Percentiles rank a stretch among this genome's conserved stretches.
phyloP scores from a whole-genome alignment of 2,329 filamentous ascomycete genomes.

The Rhinocladiella mackenziei region DNA sequence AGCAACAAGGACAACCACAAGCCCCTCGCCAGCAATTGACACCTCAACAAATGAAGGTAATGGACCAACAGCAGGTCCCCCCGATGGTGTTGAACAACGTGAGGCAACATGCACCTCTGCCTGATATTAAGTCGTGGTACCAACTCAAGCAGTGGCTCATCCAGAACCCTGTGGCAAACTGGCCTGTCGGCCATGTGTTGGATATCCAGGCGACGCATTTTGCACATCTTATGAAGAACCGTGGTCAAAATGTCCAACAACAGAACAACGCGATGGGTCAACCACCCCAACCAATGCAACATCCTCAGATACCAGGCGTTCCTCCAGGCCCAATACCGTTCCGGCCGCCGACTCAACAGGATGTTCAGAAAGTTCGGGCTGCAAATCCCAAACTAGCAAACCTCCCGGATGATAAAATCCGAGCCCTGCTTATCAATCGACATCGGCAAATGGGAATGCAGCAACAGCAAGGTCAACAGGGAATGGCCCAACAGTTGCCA shows the following conservation, averaged over 20 bases:
- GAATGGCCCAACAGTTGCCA: slow-evolving; percentile 16
- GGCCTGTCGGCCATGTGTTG: slow-evolving; percentile 18
- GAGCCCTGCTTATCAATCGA: slow-evolving; percentile 20
- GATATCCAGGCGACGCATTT: slow-evolving; percentile 27
- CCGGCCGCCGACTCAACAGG: slow-evolving; percentile 13
- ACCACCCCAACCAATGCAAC: slow-evolving; percentile 14
- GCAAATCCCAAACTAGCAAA: slow-evolving; percentile 21
- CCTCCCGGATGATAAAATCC: slow-evolving; percentile 23
- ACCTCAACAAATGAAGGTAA: slow-evolving; percentile 25
- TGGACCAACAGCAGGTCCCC: slow-evolving; percentile 26
- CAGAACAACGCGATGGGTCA: slow-evolving; percentile 14
- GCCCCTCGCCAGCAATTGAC: slow-evolving; percentile 18
- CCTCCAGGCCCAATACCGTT: slow-evolving; percentile 14
- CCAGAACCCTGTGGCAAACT: slow-evolving; percentile 21
- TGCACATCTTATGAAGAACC: slow-evolving; percentile 22
- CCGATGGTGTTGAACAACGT: slow-evolving; percentile 18
- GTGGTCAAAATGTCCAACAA: slow-evolving; percentile 18
- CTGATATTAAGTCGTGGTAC: slow-evolving; percentile 22
- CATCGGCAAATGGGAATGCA: slow-evolving; percentile 19
- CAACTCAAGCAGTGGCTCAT: slow-evolving; percentile 27
- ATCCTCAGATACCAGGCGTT: slow-evolving; percentile 7
- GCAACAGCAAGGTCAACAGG: slow-evolving; percentile 19
- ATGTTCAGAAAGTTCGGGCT: slow-evolving; percentile 21
- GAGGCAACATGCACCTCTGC: slow-evolving; percentile 20
- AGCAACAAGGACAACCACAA: slow-evolving; percentile 25